These are phyloP conservation scores for Phalaenopsis aphrodite DNA, from an alignment of 106 monocot genomes.

Conservation along the genomic window DNA sequence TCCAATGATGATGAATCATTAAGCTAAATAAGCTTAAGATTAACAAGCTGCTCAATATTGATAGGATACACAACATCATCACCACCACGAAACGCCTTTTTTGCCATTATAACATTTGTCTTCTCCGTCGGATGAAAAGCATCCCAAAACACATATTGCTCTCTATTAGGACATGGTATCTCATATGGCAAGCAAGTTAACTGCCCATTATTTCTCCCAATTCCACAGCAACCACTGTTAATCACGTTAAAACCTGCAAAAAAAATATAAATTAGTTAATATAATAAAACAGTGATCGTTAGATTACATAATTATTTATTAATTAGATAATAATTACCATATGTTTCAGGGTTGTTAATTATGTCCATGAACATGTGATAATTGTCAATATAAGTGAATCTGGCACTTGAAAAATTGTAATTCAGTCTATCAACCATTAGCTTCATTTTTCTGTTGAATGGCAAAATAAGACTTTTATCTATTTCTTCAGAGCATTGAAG, in stretches of 20 bases:
- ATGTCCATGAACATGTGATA: constrained; percentile 61
- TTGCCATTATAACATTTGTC: constrained; percentile 47
- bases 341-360: constrained; percentile 32
- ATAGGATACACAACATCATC: constrained; percentile 38
- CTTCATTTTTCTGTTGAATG: constrained; percentile 70
- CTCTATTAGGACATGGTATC: constrained; percentile 49
- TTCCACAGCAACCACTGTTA: constrained; percentile 72
- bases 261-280: not conserved
- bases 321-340: constrained; percentile 29
- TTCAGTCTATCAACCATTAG: constrained; percentile 61
- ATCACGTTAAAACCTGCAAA: constrained; percentile 55
- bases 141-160: constrained; percentile 80
- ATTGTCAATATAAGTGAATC: constrained; percentile 60
- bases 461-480: constrained; percentile 47
- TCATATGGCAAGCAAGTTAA: constrained; percentile 71
- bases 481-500: constrained; percentile 44
- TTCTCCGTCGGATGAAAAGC: constrained; percentile 80
- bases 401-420: constrained; percentile 49
- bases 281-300: not conserved
- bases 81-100: constrained; percentile 40
- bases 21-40: constrained; percentile 16
- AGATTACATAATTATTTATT: not conserved
- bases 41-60: constrained; percentile 68
- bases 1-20: not conserved
- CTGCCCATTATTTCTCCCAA: constrained; percentile 70